Conservation (phyloP, 345 rosid species). For the Sonneratia caseolaris region DNA sequence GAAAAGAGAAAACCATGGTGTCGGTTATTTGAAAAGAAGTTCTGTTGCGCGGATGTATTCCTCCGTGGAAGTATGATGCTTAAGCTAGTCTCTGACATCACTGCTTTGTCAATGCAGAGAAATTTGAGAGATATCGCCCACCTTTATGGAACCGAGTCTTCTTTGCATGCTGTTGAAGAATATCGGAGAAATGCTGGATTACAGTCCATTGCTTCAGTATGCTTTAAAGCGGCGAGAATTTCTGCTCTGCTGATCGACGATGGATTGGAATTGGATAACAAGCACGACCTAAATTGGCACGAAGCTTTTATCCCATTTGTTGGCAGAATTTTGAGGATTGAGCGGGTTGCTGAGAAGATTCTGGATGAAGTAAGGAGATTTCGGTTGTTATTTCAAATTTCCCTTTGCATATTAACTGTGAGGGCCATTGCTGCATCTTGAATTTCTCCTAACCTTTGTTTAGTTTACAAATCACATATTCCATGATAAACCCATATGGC, state of each 20-base stretch:
- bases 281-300: constrained; percentile 66
- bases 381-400: not conserved
- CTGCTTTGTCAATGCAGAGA: constrained; percentile 42
- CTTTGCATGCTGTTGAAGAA: constrained; percentile 54
- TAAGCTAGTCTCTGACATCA: constrained; percentile 1
- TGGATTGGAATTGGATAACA: constrained; percentile 72
- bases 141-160: constrained; percentile 54
- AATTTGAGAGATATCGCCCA: constrained; percentile 66
- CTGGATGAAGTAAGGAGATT: constrained; percentile 40
- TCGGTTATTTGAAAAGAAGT: too few relatives aligned
- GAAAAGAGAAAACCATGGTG: too few relatives aligned
- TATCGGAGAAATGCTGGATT: constrained; percentile 52
- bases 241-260: constrained; percentile 83
- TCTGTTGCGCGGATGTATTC: not conserved
- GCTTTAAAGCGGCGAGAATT: constrained; percentile 68
- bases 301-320: constrained; percentile 46
- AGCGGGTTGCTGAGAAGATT: constrained; percentile 71
- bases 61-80: not conserved
- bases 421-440: not conserved
- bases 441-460: not conserved
- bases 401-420: not conserved
- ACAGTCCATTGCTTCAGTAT: constrained; percentile 38
- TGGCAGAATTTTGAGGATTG: constrained; percentile 76
- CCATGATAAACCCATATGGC: too few relatives aligned
- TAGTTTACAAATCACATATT: too few relatives aligned